These are phyloP conservation scores for Colletotrichum sp. DNA, from an alignment of 2,329 filamentous ascomycete genomes.

Conservation along the genomic window DNA sequence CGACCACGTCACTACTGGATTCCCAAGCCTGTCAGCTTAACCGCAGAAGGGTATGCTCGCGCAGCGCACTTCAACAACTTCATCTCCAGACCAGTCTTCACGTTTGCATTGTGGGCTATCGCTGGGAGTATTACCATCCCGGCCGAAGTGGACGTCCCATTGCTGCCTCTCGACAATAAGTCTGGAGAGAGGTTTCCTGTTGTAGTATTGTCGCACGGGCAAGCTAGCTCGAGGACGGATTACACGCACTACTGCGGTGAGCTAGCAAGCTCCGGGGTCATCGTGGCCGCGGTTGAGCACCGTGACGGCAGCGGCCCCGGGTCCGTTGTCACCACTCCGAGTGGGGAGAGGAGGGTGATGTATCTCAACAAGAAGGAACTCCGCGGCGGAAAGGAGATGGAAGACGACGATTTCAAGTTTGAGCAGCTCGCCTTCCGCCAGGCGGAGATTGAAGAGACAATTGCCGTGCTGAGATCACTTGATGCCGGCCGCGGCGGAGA, in stretches of 20 bases:
- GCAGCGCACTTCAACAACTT: conserved; percentile 49
- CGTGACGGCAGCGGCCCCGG: conserved; percentile 57
- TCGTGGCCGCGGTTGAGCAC: conserved; percentile 57
- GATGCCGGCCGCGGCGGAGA: conserved; percentile 42
- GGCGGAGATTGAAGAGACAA: conserved; percentile 52
- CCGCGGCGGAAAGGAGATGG: conserved; percentile 25
- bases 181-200: conserved; percentile 41
- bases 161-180: conserved; percentile 31
- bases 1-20: conserved; percentile 48
- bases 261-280: conserved; percentile 52
- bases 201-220: conserved; percentile 58
- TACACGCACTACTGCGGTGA: conserved; percentile 58
- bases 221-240: conserved; percentile 53
- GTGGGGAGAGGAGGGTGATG: background rate
- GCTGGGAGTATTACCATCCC: conserved; percentile 52
- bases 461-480: conserved; percentile 37
- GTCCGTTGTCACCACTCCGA: conserved; percentile 34
- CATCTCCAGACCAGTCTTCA: conserved; percentile 46
- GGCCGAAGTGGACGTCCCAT: conserved; percentile 50
- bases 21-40: conserved; percentile 45
- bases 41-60: conserved; percentile 50
- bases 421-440: conserved; percentile 56
- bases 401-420: conserved; percentile 42
- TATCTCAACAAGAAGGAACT: conserved; percentile 4
- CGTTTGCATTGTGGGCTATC: conserved; percentile 43